Percentiles rank a stretch among this genome's conserved stretches.
Conservation (phyloP, 345 rosid species). For the Pseudoturritis turrita region DNA sequence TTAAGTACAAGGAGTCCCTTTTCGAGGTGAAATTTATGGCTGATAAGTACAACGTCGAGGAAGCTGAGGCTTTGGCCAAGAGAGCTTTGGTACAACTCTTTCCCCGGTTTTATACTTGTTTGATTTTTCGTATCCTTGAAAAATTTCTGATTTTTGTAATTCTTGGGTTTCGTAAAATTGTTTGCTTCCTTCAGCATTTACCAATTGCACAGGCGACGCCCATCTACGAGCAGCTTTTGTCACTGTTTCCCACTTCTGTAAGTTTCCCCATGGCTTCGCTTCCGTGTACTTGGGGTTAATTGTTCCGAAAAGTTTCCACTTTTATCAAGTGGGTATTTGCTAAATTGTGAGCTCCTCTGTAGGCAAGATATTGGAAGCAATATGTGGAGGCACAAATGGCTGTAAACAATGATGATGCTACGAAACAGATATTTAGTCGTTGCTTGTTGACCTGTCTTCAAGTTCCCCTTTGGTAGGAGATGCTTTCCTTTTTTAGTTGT, state of each 20-base stretch:
- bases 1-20: neutral
- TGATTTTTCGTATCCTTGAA: neutral
- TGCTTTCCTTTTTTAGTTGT: neutral
- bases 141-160: neutral
- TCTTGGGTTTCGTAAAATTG: neutral
- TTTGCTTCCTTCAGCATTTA: conserved; percentile 43
- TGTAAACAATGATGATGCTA: conserved; percentile 79
- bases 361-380: conserved; percentile 98
- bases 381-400: conserved; percentile 91
- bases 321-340: neutral
- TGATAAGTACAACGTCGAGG: conserved; percentile 78
- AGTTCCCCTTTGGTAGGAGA: conserved; percentile 82
- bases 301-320: neutral
- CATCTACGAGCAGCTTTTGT: conserved; percentile 77
- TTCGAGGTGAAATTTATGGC: conserved; percentile 14
- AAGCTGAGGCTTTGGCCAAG: conserved; percentile 72
- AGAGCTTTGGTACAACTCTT: conserved; percentile 51
- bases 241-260: conserved; percentile 82
- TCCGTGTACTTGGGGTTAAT: neutral
- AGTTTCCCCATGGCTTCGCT: conserved; percentile 32
- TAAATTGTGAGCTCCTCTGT: conserved; percentile 21
- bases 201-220: conserved; percentile 80
- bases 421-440: conserved; percentile 88
- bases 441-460: conserved; percentile 91
- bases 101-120: neutral